These are phyloP conservation scores for Nigrospora oryzae DNA, from an alignment of 2,329 filamentous ascomycete species.

Conservation along the genomic window DNA sequence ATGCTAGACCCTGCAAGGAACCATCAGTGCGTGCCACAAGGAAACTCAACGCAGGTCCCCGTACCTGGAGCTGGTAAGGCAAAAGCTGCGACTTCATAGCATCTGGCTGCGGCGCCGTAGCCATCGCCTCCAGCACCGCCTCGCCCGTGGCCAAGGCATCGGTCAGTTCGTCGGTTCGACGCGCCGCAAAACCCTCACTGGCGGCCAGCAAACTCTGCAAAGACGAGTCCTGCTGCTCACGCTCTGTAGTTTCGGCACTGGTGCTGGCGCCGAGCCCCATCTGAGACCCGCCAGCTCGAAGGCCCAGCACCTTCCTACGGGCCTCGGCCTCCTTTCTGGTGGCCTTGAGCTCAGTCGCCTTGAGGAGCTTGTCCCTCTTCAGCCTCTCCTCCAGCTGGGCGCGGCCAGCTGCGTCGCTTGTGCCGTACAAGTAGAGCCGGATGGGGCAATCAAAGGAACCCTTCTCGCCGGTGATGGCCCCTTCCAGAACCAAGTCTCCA, in stretches of 20 bases:
- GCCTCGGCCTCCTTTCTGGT: conserved; percentile 45
- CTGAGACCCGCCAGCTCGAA: conserved; percentile 28
- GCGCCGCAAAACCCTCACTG: conserved; percentile 59
- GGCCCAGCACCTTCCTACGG: conserved; percentile 33
- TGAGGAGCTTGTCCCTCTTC: conserved; percentile 56
- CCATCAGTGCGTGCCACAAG: background rate
- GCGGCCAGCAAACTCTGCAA: conserved; percentile 57
- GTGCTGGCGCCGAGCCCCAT: conserved; percentile 23
- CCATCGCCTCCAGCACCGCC: conserved; percentile 60
- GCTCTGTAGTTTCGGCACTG: conserved; percentile 6
- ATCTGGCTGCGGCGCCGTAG: conserved; percentile 60
- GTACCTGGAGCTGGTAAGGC: conserved; percentile 65
- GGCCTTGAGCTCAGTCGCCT: conserved; percentile 45
- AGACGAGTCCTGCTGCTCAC: conserved; percentile 30
- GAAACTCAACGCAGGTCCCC: conserved; percentile 2
- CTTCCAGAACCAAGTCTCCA: conserved; percentile 57
- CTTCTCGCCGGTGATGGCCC: conserved; percentile 58
- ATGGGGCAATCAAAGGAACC: conserved; percentile 65
- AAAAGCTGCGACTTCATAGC: conserved; percentile 59
- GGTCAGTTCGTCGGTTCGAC: conserved; percentile 52
- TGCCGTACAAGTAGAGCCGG: conserved; percentile 60
- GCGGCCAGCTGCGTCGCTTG: conserved; percentile 43
- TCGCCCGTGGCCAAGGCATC: conserved; percentile 68
- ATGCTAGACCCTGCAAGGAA: conserved; percentile 58
- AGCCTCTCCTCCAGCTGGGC: conserved; percentile 51